Percentiles rank a stretch among this genome's conserved stretches.
Conservation (phyloP, 1,284 basidiomycete genomes). For the Schizophyllum amplum region DNA sequence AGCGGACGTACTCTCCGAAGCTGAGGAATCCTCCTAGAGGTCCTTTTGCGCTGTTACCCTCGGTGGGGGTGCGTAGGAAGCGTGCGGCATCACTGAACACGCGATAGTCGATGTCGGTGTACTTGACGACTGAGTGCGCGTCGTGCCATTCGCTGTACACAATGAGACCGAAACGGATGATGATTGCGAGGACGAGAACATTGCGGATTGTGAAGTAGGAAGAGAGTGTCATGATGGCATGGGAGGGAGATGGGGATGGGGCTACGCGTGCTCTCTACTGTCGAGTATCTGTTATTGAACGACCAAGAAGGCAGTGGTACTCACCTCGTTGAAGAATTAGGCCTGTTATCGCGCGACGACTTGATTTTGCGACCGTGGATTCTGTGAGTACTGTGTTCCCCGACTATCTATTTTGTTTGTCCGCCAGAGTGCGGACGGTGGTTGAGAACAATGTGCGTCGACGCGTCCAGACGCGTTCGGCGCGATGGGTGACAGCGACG, state of each 20-base stretch:
- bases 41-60: slow-evolving; percentile 52
- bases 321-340: too few species aligned
- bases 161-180: slow-evolving; percentile 65
- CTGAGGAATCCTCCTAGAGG: slow-evolving; percentile 34
- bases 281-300: too few species aligned
- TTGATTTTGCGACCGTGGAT: too few species aligned
- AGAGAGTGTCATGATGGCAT: background rate
- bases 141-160: slow-evolving; percentile 88
- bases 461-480: too few species aligned
- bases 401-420: too few species aligned
- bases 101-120: slow-evolving; percentile 96
- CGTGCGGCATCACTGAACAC: slow-evolving; percentile 90
- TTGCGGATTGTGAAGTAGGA: slow-evolving; percentile 35
- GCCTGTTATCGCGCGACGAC: too few species aligned
- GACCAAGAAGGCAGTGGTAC: too few species aligned
- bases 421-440: too few species aligned
- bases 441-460: background rate
- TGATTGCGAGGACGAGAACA: slow-evolving; percentile 45
- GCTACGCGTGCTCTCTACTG: background rate
- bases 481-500: background rate
- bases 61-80: slow-evolving; percentile 49
- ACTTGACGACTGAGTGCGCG: slow-evolving; percentile 75
- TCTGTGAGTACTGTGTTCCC: too few species aligned
- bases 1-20: slow-evolving; percentile 61
- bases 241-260: too few species aligned